These are phyloP conservation scores for Ciborinia camelliae DNA, from an alignment of 2,329 filamentous ascomycete genomes.

Conservation along the genomic window DNA sequence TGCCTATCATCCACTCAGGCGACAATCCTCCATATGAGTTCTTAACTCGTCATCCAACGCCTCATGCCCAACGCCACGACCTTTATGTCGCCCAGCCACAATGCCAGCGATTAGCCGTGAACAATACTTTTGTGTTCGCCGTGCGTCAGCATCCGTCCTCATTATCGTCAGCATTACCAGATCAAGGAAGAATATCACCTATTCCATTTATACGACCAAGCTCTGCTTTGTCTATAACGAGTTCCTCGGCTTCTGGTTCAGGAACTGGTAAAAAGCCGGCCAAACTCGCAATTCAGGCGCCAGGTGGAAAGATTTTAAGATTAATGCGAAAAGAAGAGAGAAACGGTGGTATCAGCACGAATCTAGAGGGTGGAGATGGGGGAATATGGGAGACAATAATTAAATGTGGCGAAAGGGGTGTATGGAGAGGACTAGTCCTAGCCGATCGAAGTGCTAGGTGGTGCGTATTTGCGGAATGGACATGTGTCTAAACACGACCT, in stretches of 20 bases:
- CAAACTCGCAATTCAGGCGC: conserved; percentile 91
- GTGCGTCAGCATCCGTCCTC: conserved; percentile 86
- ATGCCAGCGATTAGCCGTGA: conserved; percentile 79
- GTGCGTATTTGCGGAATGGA: conserved; percentile 92
- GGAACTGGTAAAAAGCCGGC: conserved; percentile 75
- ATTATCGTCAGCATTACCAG: conserved; percentile 42
- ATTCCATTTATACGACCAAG: conserved; percentile 59
- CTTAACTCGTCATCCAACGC: conserved; percentile 86
- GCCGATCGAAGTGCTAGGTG: conserved; percentile 80
- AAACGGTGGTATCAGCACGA: conserved; percentile 35
- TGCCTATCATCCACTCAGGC: conserved; percentile 88
- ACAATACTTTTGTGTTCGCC: conserved; percentile 97
- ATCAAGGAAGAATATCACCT: conserved; percentile 44
- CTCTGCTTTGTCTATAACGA: conserved; percentile 63
- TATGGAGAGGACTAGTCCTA: conserved; percentile 77
- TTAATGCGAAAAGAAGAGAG: conserved; percentile 77
- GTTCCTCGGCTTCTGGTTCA: conserved; percentile 54
- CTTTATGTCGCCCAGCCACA: conserved; percentile 96
- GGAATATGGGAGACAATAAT: conserved; percentile 87
- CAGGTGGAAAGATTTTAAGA: conserved; percentile 88
- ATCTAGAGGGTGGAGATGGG: conserved; percentile 63
- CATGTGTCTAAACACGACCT: conserved; percentile 33
- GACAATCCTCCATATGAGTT: conserved; percentile 95
- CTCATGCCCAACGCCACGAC: conserved; percentile 95
- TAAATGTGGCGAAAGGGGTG: conserved; percentile 78